Percentiles rank a stretch among this genome's conserved stretches.
Evolutionary conservation across 108 stramenopile genomes (phyloP).

Genomic region (Fragilaria crotonensis): DNA sequence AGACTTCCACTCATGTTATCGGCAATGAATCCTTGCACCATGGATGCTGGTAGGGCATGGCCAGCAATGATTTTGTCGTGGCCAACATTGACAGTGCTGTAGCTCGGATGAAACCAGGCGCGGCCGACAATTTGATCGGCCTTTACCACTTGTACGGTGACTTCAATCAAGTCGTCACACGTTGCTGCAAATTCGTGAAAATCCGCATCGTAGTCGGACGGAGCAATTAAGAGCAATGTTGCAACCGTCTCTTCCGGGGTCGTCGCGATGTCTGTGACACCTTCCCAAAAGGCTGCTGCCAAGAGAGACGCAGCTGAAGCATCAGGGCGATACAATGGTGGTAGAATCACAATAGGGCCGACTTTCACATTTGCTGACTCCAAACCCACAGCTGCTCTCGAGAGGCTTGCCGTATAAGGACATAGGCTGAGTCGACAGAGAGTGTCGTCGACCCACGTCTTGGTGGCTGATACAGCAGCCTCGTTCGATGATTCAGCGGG

Average conservation of each 20-base stretch:
- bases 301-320: conserved; percentile 17
- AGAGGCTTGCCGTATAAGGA: conserved; percentile 38
- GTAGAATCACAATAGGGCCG: conserved; percentile 2
- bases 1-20: not conserved
- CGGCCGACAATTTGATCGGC: conserved; percentile 32
- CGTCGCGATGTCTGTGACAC: conserved; percentile 16
- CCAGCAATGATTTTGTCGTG: conserved; percentile 32
- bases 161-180: conserved; percentile 40
- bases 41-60: conserved; percentile 43
- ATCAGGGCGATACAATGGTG: conserved; percentile 14
- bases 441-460: conserved; percentile 38
- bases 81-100: conserved; percentile 28
- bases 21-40: conserved; percentile 38
- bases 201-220: conserved; percentile 30
- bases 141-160: conserved; percentile 20
- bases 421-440: conserved; percentile 37
- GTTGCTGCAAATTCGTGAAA: conserved; percentile 29
- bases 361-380: conserved; percentile 20
- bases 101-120: conserved; percentile 50
- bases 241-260: conserved; percentile 34
- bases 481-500: not conserved
- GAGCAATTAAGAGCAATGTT: conserved; percentile 33
- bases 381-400: conserved; percentile 43
- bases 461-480: conserved; percentile 12
- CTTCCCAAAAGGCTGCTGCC: conserved; percentile 34